Conservation (phyloP, 208 protist species). For the Trypanosoma brucei region DNA sequence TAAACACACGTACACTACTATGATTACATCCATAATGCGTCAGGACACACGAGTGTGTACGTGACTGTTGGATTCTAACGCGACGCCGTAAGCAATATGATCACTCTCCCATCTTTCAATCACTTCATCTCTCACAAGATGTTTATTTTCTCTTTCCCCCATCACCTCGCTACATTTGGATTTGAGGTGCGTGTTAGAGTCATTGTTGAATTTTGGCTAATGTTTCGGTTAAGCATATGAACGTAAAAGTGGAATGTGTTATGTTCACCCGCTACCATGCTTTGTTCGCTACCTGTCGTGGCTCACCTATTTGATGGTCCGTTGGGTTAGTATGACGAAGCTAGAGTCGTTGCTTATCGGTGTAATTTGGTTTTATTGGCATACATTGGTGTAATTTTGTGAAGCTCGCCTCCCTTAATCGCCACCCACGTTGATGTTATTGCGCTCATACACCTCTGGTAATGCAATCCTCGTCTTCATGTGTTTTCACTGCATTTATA, state of each 20-base stretch:
- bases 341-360: conserved; percentile 10
- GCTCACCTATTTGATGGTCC: conserved; percentile 12
- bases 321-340: conserved; percentile 40
- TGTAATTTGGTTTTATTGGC: no score
- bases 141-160: conserved; percentile 24
- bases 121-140: background rate
- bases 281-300: conserved; percentile 38
- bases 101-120: background rate
- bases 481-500: background rate
- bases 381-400: no score
- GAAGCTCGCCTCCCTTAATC: no score
- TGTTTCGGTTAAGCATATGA: conserved; percentile 9
- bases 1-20: background rate
- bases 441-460: background rate
- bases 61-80: conserved; percentile 41
- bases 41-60: conserved; percentile 21
- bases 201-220: conserved; percentile 7
- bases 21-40: conserved; percentile 28
- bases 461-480: background rate
- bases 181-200: conserved; percentile 23
- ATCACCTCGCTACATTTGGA: conserved; percentile 18
- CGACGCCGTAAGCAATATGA: conserved; percentile 52
- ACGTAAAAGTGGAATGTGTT: background rate
- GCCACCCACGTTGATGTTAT: background rate
- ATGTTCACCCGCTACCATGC: conserved; percentile 6